Percentiles rank a stretch among this genome's conserved stretches.
Evolutionary conservation across 805 yeast species (phyloP).

Genomic region (Candida succiphila): DNA sequence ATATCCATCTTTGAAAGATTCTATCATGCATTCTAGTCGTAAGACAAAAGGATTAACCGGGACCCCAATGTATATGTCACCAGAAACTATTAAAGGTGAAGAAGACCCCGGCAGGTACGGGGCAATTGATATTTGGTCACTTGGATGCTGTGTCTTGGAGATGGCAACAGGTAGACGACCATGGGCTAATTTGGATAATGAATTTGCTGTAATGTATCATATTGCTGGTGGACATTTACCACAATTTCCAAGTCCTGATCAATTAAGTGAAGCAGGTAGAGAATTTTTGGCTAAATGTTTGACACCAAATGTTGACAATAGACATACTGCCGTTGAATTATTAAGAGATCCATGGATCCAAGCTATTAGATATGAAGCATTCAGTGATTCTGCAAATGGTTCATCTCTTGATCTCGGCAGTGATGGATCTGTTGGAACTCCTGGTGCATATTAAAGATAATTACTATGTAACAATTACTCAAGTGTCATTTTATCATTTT

Average conservation of each 20-base stretch:
- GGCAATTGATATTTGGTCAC: slow-evolving; percentile 85
- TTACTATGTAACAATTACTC: too few species aligned
- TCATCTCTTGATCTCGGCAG: slow-evolving; percentile 7
- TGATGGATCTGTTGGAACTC: neutral
- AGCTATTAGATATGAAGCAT: slow-evolving; percentile 59
- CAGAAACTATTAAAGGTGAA: slow-evolving; percentile 85
- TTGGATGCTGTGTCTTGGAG: slow-evolving; percentile 92
- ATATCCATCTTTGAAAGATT: too few species aligned
- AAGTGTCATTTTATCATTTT: too few species aligned
- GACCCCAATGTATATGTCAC: slow-evolving; percentile 99
- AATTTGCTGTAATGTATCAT: slow-evolving; percentile 97
- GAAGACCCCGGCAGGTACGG: slow-evolving; percentile 49
- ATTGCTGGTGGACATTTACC: slow-evolving; percentile 95
- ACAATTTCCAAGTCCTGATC: slow-evolving; percentile 69
- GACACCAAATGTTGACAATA: slow-evolving; percentile 69
- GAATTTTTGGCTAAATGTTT: slow-evolving; percentile 66
- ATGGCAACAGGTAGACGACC: slow-evolving; percentile 97
- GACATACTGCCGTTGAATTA: slow-evolving; percentile 79
- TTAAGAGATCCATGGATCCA: slow-evolving; percentile 86
- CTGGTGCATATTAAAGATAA: too few species aligned
- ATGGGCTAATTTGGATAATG: slow-evolving; percentile 93
- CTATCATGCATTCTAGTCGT: slow-evolving; percentile 12
- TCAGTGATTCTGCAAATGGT: slow-evolving; percentile 31
- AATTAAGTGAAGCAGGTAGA: slow-evolving; percentile 65
- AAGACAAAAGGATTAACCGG: slow-evolving; percentile 52